Percentiles rank a stretch among this genome's conserved stretches.
phyloP scores from a whole-genome alignment of 495 filamentous ascomycete species.

The Podospora sp. region DNA sequence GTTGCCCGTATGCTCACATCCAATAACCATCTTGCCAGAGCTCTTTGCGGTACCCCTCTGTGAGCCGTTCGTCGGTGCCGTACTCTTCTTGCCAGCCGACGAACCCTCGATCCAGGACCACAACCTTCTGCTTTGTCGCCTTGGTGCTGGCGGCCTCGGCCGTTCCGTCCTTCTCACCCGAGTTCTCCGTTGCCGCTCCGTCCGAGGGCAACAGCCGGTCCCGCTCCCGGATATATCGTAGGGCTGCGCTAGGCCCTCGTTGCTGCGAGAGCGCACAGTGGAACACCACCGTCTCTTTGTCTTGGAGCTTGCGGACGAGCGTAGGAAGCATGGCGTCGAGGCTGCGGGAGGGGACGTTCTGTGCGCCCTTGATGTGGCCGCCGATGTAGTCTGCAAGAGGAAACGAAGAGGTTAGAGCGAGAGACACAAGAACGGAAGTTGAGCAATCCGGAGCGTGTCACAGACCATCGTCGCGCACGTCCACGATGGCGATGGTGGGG shows the following conservation, averaged over 20 bases:
- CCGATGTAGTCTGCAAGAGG: conserved; percentile 78
- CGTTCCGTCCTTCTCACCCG: background rate
- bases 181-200: background rate
- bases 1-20: conserved; percentile 17
- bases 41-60: conserved; percentile 82
- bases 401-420: background rate
- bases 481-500: conserved; percentile 68
- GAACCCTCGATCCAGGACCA: conserved; percentile 84
- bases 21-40: conserved; percentile 74
- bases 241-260: conserved; percentile 71
- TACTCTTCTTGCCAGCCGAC: conserved; percentile 89
- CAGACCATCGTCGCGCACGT: conserved; percentile 82
- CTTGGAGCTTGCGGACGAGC: conserved; percentile 74
- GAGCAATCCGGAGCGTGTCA: background rate
- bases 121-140: conserved; percentile 65
- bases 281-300: conserved; percentile 85
- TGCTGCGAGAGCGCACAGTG: conserved; percentile 95
- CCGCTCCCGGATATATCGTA: conserved; percentile 68
- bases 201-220: conserved; percentile 45
- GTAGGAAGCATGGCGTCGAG: conserved; percentile 79
- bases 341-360: conserved; percentile 71
- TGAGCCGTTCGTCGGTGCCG: conserved; percentile 77
- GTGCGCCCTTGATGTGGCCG: conserved; percentile 80
- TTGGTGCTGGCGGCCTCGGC: conserved; percentile 23
- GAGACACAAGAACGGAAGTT: background rate